These are phyloP conservation scores for Trichoderma koningii DNA, from an alignment of 2,329 filamentous ascomycete species.

Conservation along the genomic window DNA sequence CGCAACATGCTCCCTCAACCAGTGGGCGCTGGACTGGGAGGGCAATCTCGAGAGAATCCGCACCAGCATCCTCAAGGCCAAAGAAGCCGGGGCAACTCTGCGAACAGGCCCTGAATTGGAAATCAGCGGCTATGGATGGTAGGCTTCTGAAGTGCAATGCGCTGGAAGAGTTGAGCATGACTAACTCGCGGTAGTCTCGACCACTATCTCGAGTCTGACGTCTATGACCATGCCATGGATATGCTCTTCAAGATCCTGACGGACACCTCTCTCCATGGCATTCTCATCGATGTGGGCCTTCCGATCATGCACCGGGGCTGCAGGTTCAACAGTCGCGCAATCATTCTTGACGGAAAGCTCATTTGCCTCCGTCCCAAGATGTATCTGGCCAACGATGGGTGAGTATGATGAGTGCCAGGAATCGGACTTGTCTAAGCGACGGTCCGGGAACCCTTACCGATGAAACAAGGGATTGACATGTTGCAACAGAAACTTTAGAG, in stretches of 20 bases:
- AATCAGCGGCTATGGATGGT: slow-evolving; percentile 41
- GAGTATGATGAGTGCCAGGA: neutral
- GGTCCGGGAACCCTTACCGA: no score
- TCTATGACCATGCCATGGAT: slow-evolving; percentile 40
- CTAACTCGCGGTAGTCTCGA: slow-evolving; percentile 52
- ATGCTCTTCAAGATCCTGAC: slow-evolving; percentile 39
- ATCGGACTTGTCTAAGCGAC: no score
- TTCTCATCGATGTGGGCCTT: slow-evolving; percentile 41
- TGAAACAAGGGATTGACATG: neutral
- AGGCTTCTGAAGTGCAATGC: neutral
- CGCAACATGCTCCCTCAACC: slow-evolving; percentile 20
- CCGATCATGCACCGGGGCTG: slow-evolving; percentile 46
- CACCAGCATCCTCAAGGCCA: slow-evolving; percentile 62
- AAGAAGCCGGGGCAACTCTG: slow-evolving; percentile 62
- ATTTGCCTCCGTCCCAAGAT: slow-evolving; percentile 73
- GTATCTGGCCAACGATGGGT: slow-evolving; percentile 45
- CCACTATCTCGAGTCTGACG: slow-evolving; percentile 57
- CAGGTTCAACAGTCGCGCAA: slow-evolving; percentile 29
- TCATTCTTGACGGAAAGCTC: slow-evolving; percentile 60
- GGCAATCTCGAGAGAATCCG: slow-evolving; percentile 66
- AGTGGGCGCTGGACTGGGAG: slow-evolving; percentile 41
- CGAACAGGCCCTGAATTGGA: slow-evolving; percentile 61
- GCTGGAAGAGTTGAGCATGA: no score
- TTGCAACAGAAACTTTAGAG: slow-evolving; percentile 45
- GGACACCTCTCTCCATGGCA: slow-evolving; percentile 43